Percentiles rank a stretch among this genome's conserved stretches.
Conservation (phyloP, 2,329 filamentous ascomycete species). For the Ceratocystis diversiconidia region DNA sequence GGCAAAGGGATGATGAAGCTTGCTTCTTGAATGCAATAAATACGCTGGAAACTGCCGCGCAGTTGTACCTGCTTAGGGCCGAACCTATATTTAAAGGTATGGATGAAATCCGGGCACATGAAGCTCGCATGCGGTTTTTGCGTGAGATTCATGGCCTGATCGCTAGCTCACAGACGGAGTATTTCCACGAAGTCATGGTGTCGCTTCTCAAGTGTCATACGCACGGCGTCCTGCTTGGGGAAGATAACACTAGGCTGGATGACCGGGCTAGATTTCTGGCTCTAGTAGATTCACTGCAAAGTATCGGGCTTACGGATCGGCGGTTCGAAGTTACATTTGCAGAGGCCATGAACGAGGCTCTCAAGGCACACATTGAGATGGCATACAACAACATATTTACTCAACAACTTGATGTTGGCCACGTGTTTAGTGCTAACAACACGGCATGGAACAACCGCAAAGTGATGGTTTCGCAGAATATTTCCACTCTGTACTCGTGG, state of each 20-base stretch:
- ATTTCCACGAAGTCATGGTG: conserved; percentile 40
- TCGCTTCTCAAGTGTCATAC: background rate
- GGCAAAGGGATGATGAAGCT: conserved; percentile 29
- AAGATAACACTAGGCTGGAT: background rate
- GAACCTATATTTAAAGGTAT: conserved; percentile 37
- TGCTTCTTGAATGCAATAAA: background rate
- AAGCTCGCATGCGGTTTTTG: conserved; percentile 37
- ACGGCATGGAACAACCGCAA: conserved; percentile 1
- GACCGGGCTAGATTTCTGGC: background rate
- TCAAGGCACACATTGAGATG: conserved; percentile 8
- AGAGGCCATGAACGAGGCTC: conserved; percentile 4
- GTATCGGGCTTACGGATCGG: conserved; percentile 36
- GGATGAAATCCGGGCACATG: conserved; percentile 26
- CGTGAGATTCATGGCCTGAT: conserved; percentile 51
- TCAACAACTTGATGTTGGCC: conserved; percentile 1
- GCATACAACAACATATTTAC: conserved; percentile 7
- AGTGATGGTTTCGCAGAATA: conserved; percentile 6
- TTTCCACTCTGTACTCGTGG: conserved; percentile 35
- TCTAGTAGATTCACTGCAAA: conserved; percentile 35
- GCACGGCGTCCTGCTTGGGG: background rate
- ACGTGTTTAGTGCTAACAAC: background rate
- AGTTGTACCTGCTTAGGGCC: conserved; percentile 22
- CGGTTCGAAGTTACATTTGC: conserved; percentile 11
- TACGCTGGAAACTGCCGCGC: background rate
- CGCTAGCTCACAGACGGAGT: conserved; percentile 44